Evolutionary conservation across 148 eudicot species (phyloP).

Genomic region (Camellia japonica): DNA sequence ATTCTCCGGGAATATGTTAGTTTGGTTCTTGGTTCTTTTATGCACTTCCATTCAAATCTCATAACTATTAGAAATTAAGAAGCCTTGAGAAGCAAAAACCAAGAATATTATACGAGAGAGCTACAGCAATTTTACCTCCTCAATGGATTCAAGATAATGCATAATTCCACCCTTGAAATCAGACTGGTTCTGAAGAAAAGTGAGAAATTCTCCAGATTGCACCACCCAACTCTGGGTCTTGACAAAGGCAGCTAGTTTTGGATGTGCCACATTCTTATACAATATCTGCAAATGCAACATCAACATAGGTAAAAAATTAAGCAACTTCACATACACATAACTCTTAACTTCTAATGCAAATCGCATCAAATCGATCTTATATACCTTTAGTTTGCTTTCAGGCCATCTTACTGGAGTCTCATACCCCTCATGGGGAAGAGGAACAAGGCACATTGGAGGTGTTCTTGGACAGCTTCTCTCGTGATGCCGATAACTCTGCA

Average conservation of each 20-base stretch:
- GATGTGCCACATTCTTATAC: slow-evolving; percentile 91
- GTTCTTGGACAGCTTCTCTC: slow-evolving; percentile 80
- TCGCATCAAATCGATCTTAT: neutral
- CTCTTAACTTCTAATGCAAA: neutral
- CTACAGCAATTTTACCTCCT: slow-evolving; percentile 57
- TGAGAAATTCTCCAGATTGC: slow-evolving; percentile 70
- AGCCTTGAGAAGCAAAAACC: neutral
- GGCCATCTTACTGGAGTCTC: slow-evolving; percentile 84
- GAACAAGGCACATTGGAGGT: slow-evolving; percentile 87
- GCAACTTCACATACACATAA: neutral
- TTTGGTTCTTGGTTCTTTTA: neutral
- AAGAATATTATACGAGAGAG: slow-evolving; percentile 1
- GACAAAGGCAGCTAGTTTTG: slow-evolving; percentile 71
- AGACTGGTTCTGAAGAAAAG: slow-evolving; percentile 75
- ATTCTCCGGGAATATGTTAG: neutral
- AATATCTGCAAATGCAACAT: slow-evolving; percentile 52
- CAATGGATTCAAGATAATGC: slow-evolving; percentile 78
- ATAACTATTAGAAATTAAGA: neutral
- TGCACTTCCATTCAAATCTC: neutral
- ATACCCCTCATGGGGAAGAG: slow-evolving; percentile 85
- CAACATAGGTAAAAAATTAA: slow-evolving; percentile 14
- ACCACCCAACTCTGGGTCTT: slow-evolving; percentile 65
- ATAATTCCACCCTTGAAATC: slow-evolving; percentile 60
- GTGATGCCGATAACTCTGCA: slow-evolving; percentile 69
- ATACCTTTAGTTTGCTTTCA: slow-evolving; percentile 76